These are phyloP conservation scores for Syncephalastrum racemosum DNA, from an alignment of 371 early-diverging fungal genomes.

Conservation along the genomic window DNA sequence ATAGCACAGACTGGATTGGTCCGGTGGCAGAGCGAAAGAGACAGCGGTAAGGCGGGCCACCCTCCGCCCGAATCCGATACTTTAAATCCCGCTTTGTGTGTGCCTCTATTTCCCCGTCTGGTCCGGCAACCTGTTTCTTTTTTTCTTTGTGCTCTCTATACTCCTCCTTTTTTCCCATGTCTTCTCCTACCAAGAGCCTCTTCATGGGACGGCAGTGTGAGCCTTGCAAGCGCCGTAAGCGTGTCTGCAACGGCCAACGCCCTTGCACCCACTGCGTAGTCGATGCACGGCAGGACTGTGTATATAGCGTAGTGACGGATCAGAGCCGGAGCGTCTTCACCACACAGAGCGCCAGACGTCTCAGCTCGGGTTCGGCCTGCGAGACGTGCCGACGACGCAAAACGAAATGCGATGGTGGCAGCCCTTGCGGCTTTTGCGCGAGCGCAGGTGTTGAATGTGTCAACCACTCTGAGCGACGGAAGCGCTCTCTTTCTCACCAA, in stretches of 20 bases:
- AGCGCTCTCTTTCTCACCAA: slow-evolving; percentile 7
- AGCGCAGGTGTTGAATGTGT: slow-evolving; percentile 44
- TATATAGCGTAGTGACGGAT: slow-evolving; percentile 34
- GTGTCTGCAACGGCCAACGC: slow-evolving; percentile 26
- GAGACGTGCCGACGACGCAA: slow-evolving; percentile 53
- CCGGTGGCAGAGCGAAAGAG: too few relatives aligned
- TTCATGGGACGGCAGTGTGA: slow-evolving; percentile 17
- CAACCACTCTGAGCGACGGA: slow-evolving; percentile 41
- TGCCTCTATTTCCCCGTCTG: slow-evolving; percentile 4
- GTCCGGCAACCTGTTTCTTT: slow-evolving; percentile 7
- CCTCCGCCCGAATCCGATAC: too few relatives aligned
- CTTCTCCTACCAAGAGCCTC: slow-evolving; percentile 12
- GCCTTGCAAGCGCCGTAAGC: slow-evolving; percentile 25
- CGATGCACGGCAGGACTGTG: slow-evolving; percentile 19
- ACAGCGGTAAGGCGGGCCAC: too few relatives aligned
- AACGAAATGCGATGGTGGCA: slow-evolving; percentile 53
- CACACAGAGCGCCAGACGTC: slow-evolving; percentile 38
- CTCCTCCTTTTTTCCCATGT: slow-evolving; percentile 1
- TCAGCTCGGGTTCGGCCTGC: slow-evolving; percentile 52
- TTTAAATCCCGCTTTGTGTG: slow-evolving; percentile 5
- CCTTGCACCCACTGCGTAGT: slow-evolving; percentile 24
- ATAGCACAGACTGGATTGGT: too few relatives aligned
- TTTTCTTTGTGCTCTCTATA: slow-evolving; percentile 12
- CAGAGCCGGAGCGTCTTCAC: slow-evolving; percentile 31
- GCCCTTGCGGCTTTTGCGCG: slow-evolving; percentile 47